Base-by-base conservation (phyloP, 352 stramenopile genomes). In the Pythium brassicae region DNA sequence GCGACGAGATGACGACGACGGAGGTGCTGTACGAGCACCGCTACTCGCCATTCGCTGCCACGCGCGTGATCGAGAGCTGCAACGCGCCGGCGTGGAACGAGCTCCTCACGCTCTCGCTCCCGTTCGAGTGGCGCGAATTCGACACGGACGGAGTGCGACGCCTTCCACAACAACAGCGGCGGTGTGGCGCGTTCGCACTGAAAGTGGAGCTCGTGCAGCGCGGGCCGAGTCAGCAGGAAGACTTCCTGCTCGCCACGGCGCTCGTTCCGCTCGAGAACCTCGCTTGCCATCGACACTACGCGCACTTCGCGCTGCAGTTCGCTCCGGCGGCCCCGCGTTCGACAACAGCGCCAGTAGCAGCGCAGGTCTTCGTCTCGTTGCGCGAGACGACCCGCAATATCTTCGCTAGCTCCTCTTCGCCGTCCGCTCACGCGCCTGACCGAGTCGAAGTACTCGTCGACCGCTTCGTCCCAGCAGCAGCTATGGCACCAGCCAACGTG, bases 41-140 rank as follows among this genome's bases (percentile, higher is more conserved):
- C 15, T 83, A 69, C 57, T 85, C 75, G n/a, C 75, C 80, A 25
- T 93, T 89, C 51, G 69, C 76, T 2, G 74, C 71, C 8, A 90
- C 73, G 8, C 79, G 83, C 43, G 74, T 92, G 42, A 65, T 77
- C 35, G 74, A 84, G 56, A 50, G 60, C 32, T 69, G 56, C 26
- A 40, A 45, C 15, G 57, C 60, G 7, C 70, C 72, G 11, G 50
- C 60, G 17, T 93, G 78, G 79, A 93, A 90, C 54, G 83, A 93
- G 52, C 22, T 91, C 51, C 62, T 93, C 6, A 66, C 76, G 2
- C 61, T 89, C 10, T 32, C 78, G n/a, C 50, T 90, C 26, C 78
- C 79, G 0, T 22, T 68, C n/a, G 67, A 70, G 20, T 81, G 73
- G 71, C 61, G 63, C 26, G 32, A 68, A 17, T 7, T 11, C 58